These are phyloP conservation scores for Rhizopogon rudus DNA, from an alignment of 768 basidiomycete species.

Conservation along the genomic window DNA sequence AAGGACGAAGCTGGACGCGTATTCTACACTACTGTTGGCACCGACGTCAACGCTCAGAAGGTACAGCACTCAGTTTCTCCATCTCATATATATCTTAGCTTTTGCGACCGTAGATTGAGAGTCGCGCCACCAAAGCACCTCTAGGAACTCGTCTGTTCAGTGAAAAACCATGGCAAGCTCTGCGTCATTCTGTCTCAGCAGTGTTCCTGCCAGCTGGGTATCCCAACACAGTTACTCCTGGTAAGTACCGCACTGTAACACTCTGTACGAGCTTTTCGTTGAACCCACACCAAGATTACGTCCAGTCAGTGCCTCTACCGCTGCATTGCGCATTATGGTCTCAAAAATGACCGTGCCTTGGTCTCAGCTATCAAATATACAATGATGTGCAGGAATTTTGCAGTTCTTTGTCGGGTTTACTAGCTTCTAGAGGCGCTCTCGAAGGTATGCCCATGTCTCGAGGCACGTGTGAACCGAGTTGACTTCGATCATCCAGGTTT, in stretches of 20 bases:
- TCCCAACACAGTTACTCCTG: constrained; percentile 56
- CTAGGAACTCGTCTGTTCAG: neutral
- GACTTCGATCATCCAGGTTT: constrained; percentile 36
- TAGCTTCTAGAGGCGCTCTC: constrained; percentile 63
- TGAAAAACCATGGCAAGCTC: neutral
- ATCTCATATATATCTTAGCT: neutral
- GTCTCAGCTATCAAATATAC: constrained; percentile 54
- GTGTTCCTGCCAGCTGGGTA: constrained; percentile 62
- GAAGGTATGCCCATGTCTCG: constrained; percentile 39
- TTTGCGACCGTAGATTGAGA: neutral
- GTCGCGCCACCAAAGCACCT: neutral
- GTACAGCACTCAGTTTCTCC: neutral
- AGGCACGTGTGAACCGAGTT: neutral
- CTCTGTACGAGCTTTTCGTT: neutral
- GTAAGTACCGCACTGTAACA: constrained; percentile 23
- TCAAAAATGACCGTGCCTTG: neutral
- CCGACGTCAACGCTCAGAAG: neutral
- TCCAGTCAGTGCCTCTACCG: constrained; percentile 33
- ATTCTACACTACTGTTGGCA: neutral
- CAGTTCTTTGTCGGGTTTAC: constrained; percentile 56
- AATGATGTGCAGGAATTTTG: constrained; percentile 69
- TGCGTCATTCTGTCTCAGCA: neutral
- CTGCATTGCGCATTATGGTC: constrained; percentile 3
- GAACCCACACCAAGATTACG: constrained; percentile 41
- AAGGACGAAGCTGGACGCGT: neutral